Conservation (phyloP, 2,329 filamentous ascomycete genomes). For the Exophiala dermatitidis region DNA sequence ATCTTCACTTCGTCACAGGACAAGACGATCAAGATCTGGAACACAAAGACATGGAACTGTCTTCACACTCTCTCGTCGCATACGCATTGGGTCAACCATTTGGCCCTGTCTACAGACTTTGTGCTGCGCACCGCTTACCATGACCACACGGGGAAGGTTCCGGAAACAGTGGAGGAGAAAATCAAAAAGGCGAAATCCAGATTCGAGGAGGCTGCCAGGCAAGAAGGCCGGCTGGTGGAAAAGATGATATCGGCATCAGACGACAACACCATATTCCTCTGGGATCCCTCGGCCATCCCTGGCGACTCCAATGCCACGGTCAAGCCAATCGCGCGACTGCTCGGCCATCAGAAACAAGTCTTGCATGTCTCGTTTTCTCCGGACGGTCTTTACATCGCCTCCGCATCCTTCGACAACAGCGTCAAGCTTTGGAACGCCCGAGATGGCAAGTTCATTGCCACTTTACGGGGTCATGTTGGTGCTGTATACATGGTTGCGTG, state of each 20-base stretch:
- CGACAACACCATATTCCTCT: conserved; percentile 94
- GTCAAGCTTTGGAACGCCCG: conserved; percentile 84
- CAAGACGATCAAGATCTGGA: conserved; percentile 88
- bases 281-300: conserved; percentile 59
- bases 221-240: conserved; percentile 71
- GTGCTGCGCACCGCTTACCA: conserved; percentile 78
- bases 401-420: conserved; percentile 86
- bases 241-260: conserved; percentile 84
- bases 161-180: conserved; percentile 62
- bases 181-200: conserved; percentile 67
- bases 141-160: conserved; percentile 69
- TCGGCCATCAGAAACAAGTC: conserved; percentile 95
- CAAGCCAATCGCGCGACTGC: conserved; percentile 78
- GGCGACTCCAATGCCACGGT: conserved; percentile 45
- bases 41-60: conserved; percentile 68
- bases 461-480: conserved; percentile 79
- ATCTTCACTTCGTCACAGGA: conserved; percentile 85
- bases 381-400: conserved; percentile 80
- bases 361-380: conserved; percentile 94
- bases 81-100: conserved; percentile 91
- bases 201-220: conserved; percentile 76
- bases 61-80: conserved; percentile 73
- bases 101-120: conserved; percentile 88
- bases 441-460: conserved; percentile 77
- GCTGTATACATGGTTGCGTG: conserved; percentile 91